Evolutionary conservation across 2,329 filamentous ascomycete species (phyloP), one percentile per base, ranked within the genome.

Genomic region (Rachicladosporium sp.): DNA sequence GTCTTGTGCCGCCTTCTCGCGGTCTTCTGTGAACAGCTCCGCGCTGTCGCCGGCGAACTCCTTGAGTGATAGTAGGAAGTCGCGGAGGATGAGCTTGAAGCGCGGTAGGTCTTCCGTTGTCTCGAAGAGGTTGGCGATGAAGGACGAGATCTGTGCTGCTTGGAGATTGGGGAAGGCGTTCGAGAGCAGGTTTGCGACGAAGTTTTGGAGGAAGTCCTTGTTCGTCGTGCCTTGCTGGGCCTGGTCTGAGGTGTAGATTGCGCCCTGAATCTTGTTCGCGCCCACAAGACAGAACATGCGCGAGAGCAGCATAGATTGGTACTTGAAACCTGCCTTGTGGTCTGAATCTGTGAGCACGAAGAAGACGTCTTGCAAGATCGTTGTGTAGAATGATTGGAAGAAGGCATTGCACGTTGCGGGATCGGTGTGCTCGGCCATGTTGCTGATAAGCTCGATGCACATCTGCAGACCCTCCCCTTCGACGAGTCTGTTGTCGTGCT

Each of bases 301-400:
- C 53, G 91, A 87, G 45, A 98, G 68, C 36, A 98, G 70, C 75
- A 91, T 82, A 3, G 88, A 88, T 66, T 98, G 91, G 6, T 88
- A 91, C 71, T 98, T 98, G 71, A 98, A 98, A 1, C 91, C 91
- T 45, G 91, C 91, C 70, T 98, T 98, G 73, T 98, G 91, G 54
- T 98, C 91, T 44, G 82, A 89, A 57, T 98, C 91, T 0, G 91
- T 96, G 37, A 98, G 74, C 32, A 98, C 91, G 56, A 95, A 98
- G 72, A 98, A 93, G 10, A 98, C 87, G 54, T 98, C 91, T 63
- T 98, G 91, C 37, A 98, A 70, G 49, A 98, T 96, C 1, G 84
- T 79, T 39, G 93, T 80, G 63, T 91, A 98, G 68, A 96, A 98
- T 59, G 88, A 87, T 62, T 93, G 87, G 78, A 98, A 98, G 72